Percentiles rank a stretch among this genome's conserved stretches.
phyloP scores from a whole-genome alignment of 2,329 filamentous ascomycete species.

The Triangularia setosa region DNA sequence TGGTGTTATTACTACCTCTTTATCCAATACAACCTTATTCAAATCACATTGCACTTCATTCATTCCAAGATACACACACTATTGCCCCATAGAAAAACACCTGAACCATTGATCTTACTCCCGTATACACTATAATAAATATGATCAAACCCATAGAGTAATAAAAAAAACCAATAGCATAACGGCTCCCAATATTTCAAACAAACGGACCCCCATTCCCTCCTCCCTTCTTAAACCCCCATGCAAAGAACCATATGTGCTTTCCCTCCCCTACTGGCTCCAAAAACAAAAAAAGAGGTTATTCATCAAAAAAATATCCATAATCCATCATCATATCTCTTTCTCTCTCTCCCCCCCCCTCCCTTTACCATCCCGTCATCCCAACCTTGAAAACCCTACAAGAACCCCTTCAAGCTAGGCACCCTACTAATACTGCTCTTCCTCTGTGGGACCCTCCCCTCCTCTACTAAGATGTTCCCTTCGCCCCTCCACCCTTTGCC shows the following conservation, averaged over 20 bases:
- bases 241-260: background rate
- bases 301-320: background rate
- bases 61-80: no score
- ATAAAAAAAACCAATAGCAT: background rate
- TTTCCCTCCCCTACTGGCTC: background rate
- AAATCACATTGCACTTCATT: no score
- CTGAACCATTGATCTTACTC: background rate
- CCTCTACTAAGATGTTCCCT: conserved; percentile 36
- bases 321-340: background rate
- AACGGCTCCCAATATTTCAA: background rate
- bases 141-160: background rate
- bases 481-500: conserved; percentile 46
- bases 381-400: background rate
- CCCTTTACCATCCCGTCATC: background rate
- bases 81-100: background rate
- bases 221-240: no score
- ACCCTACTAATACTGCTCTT: conserved; percentile 62
- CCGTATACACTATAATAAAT: background rate
- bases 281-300: background rate
- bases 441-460: conserved; percentile 57
- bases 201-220: background rate
- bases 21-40: no score
- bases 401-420: conserved; percentile 72
- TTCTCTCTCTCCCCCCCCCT: background rate
- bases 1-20: no score